phyloP scores from a whole-genome alignment of 306 rosid species.

The Arachis stenosperma region DNA sequence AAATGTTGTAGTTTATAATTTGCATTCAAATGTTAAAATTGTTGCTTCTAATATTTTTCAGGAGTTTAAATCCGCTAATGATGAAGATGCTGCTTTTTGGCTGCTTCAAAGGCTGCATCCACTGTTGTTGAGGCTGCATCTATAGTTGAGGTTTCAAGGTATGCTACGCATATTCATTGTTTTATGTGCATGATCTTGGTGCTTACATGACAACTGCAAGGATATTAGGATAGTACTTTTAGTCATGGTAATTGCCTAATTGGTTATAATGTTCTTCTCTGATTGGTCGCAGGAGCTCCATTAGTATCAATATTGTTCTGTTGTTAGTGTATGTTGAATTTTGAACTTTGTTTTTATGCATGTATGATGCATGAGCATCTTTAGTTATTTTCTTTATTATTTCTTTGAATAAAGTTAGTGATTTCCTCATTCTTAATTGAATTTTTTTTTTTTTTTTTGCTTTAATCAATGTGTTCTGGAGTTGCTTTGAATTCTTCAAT shows the following conservation, averaged over 20 bases:
- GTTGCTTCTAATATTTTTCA: slow-evolving; percentile 44
- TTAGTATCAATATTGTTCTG: slow-evolving; percentile 37
- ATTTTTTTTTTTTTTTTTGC: too few relatives aligned
- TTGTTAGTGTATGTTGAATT: too few relatives aligned
- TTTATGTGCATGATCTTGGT: slow-evolving; percentile 18
- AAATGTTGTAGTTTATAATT: slow-evolving; percentile 9
- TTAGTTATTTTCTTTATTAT: too few relatives aligned
- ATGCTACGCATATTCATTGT: slow-evolving; percentile 21
- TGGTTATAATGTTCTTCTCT: slow-evolving; percentile 30
- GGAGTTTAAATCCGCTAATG: slow-evolving; percentile 66
- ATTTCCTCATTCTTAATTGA: too few relatives aligned
- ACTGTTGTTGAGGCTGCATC: slow-evolving; percentile 93
- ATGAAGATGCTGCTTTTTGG: slow-evolving; percentile 87
- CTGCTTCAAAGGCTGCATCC: slow-evolving; percentile 87
- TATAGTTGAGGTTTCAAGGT: slow-evolving; percentile 89
- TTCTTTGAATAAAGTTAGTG: too few relatives aligned
- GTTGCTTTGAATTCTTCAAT: too few relatives aligned
- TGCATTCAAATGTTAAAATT: slow-evolving; percentile 10
- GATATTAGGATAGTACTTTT: slow-evolving; percentile 4
- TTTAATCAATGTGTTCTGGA: too few relatives aligned
- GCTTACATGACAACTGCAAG: slow-evolving; percentile 10
- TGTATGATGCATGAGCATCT: too few relatives aligned
- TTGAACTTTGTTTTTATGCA: too few relatives aligned
- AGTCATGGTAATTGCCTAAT: not conserved
- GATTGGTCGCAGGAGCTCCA: slow-evolving; percentile 67